phyloP scores from a whole-genome alignment of 2,329 filamentous ascomycete species.

The Plectosphaerella cucumerina region DNA sequence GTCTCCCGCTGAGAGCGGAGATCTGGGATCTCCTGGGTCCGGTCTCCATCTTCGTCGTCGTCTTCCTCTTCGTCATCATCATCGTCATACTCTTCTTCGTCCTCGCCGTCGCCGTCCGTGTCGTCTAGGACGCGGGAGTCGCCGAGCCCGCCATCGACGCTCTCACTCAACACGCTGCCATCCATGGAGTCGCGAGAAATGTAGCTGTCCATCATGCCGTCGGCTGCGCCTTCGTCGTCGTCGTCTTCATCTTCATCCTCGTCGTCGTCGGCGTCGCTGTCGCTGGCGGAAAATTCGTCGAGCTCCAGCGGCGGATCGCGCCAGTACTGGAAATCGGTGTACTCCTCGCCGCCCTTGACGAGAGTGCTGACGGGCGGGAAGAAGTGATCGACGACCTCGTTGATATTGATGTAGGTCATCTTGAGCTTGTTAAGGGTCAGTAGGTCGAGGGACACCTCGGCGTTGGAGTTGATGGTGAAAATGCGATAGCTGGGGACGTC shows the following conservation, averaged over 20 bases:
- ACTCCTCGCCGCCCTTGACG: conserved; percentile 86
- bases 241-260: conserved; percentile 51
- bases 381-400: conserved; percentile 96
- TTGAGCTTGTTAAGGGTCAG: conserved; percentile 91
- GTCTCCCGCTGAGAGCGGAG: conserved; percentile 8
- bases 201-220: conserved; percentile 51
- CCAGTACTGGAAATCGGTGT: conserved; percentile 98
- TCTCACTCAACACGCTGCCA: conserved; percentile 38
- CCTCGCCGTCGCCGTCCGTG: conserved; percentile 26
- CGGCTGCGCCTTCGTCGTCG: conserved; percentile 41
- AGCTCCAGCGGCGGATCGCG: conserved; percentile 78
- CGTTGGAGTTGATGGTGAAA: conserved; percentile 98
- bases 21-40: conserved; percentile 6
- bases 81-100: conserved; percentile 30
- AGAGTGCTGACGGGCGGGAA: conserved; percentile 89
- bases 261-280: conserved; percentile 52
- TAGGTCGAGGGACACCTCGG: conserved; percentile 88
- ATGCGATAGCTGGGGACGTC: conserved; percentile 93
- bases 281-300: conserved; percentile 84
- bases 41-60: conserved; percentile 30
- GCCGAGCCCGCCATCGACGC: conserved; percentile 38
- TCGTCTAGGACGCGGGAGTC: conserved; percentile 32
- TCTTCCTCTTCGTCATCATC: conserved; percentile 30
- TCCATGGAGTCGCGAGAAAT: conserved; percentile 47
- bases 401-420: conserved; percentile 95